Evolutionary conservation across 352 stramenopile species (phyloP), one percentile per base, ranked within the genome.

Genomic region (Blastocystis hominis): DNA sequence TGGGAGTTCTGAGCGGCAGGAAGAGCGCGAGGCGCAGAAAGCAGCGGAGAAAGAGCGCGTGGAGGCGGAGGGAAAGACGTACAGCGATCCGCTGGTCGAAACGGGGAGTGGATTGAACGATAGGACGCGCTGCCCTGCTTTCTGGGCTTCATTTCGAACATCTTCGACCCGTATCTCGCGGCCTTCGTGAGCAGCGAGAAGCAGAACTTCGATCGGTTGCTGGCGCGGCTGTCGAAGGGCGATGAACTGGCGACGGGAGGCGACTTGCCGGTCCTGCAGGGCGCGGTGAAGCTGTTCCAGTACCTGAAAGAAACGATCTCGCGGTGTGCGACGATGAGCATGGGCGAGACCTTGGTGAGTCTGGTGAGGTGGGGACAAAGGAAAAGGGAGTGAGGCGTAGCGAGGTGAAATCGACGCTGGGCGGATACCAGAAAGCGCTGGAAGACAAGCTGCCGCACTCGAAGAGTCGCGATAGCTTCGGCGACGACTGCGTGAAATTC

Each of bases 221-320:
- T 97, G 46, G 88, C 91, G 42, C 92, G 96, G 88, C 93, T 96
- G 47, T 92, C 95, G 89, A 93, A 91, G 88, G 93, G 96, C 63
- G 94, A 97, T 75, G 94, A 97, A 3, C 94, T 98, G 36, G 95
- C 98, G 89, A 93, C 92, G 55, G 95, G 98, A 46, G 95, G 95
- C 10, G 94, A 96, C 66, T 90, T 97, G 20, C 94, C 95, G 0
- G 95, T 98, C 6, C 97, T 98, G 88, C 97, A 93, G 1, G 97
- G 94, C 47, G 97, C 95, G 1, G 96, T 97, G 20, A 97, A 97
- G 88, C 94, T 98, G 88, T 98, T 99, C 89, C 94, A 97, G 56
- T 98, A 98, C 91, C 98, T 99, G 86, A 97, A 97, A 69, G 98
- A 97, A 80, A 97, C 94, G 6, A 95, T 98, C 50, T 97, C 97